These are phyloP conservation scores for Dimocarpus longan DNA, from an alignment of 345 rosid genomes.

Conservation along the genomic window DNA sequence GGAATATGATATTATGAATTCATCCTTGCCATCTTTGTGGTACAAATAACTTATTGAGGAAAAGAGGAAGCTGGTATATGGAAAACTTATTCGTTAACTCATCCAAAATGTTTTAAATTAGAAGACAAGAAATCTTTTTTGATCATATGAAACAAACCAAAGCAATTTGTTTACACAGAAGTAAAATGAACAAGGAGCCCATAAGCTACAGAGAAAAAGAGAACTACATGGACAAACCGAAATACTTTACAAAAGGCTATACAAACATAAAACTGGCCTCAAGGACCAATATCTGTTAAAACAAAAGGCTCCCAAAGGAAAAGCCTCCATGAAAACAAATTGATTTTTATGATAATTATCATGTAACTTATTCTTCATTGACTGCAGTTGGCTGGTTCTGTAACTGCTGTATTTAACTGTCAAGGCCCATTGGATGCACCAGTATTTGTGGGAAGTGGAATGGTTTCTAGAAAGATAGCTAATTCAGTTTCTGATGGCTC, in stretches of 20 bases:
- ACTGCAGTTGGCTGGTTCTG: slow-evolving; percentile 93
- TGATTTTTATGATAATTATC: neutral
- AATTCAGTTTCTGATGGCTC: slow-evolving; percentile 63
- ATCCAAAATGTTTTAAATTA: neutral
- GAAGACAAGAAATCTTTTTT: neutral
- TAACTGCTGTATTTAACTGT: slow-evolving; percentile 96
- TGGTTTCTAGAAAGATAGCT: slow-evolving; percentile 87
- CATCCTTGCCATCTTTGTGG: slow-evolving; percentile 8
- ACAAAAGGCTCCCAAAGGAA: neutral
- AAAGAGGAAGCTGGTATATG: neutral
- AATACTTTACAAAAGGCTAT: neutral
- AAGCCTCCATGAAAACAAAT: neutral
- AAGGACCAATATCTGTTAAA: neutral
- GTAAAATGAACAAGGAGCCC: neutral
- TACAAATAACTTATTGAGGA: neutral
- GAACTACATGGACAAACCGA: neutral
- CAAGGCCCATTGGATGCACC: slow-evolving; percentile 99
- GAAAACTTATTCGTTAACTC: neutral
- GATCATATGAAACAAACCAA: neutral
- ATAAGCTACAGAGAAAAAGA: neutral
- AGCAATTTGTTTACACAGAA: neutral
- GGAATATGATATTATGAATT: slow-evolving; percentile 9
- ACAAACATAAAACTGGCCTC: neutral
- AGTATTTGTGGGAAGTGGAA: slow-evolving; percentile 93
- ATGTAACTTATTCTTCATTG: slow-evolving; percentile 25